Conservation (phyloP, 2,329 filamentous ascomycete genomes). For the Cordyceps cicadae region DNA sequence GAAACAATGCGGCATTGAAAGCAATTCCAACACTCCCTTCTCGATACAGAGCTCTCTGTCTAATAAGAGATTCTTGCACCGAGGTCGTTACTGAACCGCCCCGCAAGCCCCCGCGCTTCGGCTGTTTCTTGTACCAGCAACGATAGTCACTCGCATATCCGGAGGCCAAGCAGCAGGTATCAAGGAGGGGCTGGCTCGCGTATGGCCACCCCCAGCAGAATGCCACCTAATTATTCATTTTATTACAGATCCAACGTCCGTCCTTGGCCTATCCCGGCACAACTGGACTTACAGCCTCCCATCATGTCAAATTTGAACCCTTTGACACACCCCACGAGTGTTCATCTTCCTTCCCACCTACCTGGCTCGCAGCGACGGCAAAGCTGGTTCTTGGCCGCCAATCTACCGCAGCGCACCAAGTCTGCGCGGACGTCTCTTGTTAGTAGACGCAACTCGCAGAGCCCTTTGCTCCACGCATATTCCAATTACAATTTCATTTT, state of each 20-base stretch:
- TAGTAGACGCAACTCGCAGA: conserved; percentile 10
- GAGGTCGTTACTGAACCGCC: conserved; percentile 4
- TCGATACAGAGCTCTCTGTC: conserved; percentile 2
- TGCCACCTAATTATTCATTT: conserved; percentile 9
- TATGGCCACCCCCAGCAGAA: background rate
- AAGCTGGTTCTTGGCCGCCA: conserved; percentile 8
- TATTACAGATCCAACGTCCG: conserved; percentile 8
- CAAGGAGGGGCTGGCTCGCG: conserved; percentile 6
- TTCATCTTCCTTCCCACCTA: conserved; percentile 2
- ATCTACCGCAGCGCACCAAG: background rate
- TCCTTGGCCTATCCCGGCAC: background rate
- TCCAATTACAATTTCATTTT: background rate
- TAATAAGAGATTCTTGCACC: background rate
- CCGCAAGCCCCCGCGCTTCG: conserved; percentile 6
- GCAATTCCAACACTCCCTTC: background rate
- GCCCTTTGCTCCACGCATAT: background rate
- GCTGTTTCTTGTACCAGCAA: conserved; percentile 4
- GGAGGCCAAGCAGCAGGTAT: conserved; percentile 8
- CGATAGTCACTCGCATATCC: conserved; percentile 4
- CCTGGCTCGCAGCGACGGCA: conserved; percentile 2
- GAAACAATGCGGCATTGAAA: background rate
- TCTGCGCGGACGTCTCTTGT: conserved; percentile 2
- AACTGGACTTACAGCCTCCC: background rate
- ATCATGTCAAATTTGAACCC: conserved; percentile 2
- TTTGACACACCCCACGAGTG: conserved; percentile 9